Base-by-base conservation (phyloP, 1,284 basidiomycete genomes). In the Cerioporus squamosus region DNA sequence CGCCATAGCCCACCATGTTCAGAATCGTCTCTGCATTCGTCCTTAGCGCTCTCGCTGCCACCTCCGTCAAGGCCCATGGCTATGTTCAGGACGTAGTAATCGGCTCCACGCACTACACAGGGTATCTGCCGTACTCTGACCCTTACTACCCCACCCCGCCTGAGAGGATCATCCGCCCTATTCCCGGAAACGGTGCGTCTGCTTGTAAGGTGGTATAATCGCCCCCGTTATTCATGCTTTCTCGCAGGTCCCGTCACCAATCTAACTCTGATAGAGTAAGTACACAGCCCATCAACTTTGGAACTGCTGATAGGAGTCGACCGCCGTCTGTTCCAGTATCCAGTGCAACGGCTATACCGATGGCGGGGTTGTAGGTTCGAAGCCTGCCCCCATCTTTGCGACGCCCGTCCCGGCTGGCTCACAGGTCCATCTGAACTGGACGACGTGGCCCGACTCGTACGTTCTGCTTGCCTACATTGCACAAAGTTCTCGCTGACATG, bases 391-490 rank as follows among this genome's bases (percentile, higher is more conserved):
- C 5, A 67, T 81, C 33, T 71, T 69, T 55, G 81, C 75, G 2
- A 78, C 8, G 3, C 14, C 77, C 1, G 73, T 80, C 29, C 74
- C 78, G 5, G 78, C 81, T 14, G 81, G 81, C 2, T 73, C 75
- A 9, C 62, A 72, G 29, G 68, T 82, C 24, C 66, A 72, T 17
- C 65, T 82, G 23, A 79, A 81, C 66, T 82, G 81, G 81, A 82
- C 81, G 0, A 72, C 76, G 3, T 83, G 81, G 81, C 80, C 79
- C 1, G 74, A 75, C 44, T 77, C 74, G 55, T 80, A 78, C 60
- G 68, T 71, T 44, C n/a, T 23, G 6, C 23, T 33, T 18, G 39
- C 9, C 5, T 18, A 10, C 10, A 36, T 14, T 12, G 9, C 53
- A 23, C 50, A 10, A 20, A 36, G 14, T 3, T 17, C 10, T 39